phyloP scores from a whole-genome alignment of 1,139 yeast species.

The Magnusiomyces ingens region DNA sequence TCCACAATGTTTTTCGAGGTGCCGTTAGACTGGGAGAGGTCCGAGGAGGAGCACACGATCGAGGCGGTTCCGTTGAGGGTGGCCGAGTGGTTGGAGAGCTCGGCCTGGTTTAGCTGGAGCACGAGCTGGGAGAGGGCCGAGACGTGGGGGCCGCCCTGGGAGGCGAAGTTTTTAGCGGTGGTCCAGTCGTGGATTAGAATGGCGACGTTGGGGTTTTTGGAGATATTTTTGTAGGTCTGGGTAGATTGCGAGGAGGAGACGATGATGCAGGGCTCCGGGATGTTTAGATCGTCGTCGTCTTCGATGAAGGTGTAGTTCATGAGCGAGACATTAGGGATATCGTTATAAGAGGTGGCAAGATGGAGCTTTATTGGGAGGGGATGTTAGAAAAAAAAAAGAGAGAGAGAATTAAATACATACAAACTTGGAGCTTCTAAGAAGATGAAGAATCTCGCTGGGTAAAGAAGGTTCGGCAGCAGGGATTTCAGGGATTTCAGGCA shows the following conservation, averaged over 20 bases:
- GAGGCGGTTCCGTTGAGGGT: conserved; percentile 68
- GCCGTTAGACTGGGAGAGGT: no score
- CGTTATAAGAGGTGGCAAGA: conserved; percentile 61
- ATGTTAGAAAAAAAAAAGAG: background rate
- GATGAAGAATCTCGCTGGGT: background rate
- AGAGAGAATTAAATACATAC: background rate
- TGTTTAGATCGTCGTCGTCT: conserved; percentile 33
- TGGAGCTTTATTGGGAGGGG: conserved; percentile 49
- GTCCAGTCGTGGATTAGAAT: conserved; percentile 84
- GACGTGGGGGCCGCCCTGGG: conserved; percentile 23
- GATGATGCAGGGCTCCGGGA: conserved; percentile 46
- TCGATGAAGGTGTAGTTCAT: conserved; percentile 69
- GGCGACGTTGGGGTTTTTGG: conserved; percentile 66
- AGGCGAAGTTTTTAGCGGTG: conserved; percentile 40
- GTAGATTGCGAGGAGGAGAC: conserved; percentile 65
- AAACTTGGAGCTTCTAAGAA: background rate
- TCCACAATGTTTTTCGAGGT: conserved; percentile 29
- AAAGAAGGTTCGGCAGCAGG: background rate
- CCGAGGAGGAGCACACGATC: conserved; percentile 35
- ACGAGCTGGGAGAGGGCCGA: conserved; percentile 49
- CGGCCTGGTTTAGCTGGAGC: conserved; percentile 67
- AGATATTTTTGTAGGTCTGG: conserved; percentile 61
- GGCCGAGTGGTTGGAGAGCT: conserved; percentile 68
- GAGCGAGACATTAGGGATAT: conserved; percentile 76
- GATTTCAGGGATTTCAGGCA: background rate